Base-by-base conservation (phyloP, 495 filamentous ascomycete species). In the Lichenothelia convexa region DNA sequence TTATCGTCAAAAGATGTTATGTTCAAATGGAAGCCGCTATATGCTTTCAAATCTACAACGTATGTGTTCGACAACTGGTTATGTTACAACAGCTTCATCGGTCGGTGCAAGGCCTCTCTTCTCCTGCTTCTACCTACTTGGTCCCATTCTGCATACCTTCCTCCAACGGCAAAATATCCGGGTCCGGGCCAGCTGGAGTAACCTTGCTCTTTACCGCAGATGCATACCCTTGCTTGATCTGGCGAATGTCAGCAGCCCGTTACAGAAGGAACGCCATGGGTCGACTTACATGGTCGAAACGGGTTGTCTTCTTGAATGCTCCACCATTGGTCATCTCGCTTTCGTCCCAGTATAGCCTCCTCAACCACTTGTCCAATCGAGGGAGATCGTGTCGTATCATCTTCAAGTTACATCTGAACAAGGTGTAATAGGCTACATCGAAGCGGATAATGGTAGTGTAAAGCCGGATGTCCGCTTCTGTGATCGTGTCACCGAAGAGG, bases 351-450 rank as follows among this genome's bases (percentile, higher is more conserved):
- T 85, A 85, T 22, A 86, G 56, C 23, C 67, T 58, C 41, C 71
- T 58, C 53, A 81, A 58, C 80, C 80, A 85, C 32, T 53, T 55
- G 45, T 84, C 65, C 21, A 84, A 58, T 4, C 55, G 54, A 9
- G 80, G 80, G 51, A 83, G 86, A 41, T 74, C 76, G 41, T 64
- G 60, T 21, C 75, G 58, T 39, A 83, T 77, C 60, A 78, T 74
- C 40, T 69, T 70, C 32, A 81, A 27, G 49, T 80, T 81, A 49
- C 74, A 77, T 47, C 65, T 67, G 60, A 80, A 80, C 51, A 78
- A 57, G 31, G 68, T 72, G 38, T 72, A 60, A 51, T 80, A 80
- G 12, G 67, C 67, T 19, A 70, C 66, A 50, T 83, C 75, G 42
- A 80, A 80, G 19, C 78, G 63, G 26, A 70, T 63, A 21, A 78